Conservation (phyloP, 1,284 basidiomycete species). For the Rhodotorula sp. region DNA sequence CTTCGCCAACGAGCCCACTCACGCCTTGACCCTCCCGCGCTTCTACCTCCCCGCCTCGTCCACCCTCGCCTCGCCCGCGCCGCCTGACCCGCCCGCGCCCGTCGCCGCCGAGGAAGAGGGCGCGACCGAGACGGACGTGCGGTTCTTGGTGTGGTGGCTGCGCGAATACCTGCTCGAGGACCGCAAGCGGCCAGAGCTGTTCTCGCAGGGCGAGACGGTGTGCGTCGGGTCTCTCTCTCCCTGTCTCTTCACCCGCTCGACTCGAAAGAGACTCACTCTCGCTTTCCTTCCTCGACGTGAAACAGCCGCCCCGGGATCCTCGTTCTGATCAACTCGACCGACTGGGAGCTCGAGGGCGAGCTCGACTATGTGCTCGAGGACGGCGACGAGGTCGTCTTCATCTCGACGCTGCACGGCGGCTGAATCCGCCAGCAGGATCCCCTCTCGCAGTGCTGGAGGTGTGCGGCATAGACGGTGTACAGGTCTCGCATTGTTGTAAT, state of each 20-base stretch:
- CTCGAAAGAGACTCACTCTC: background rate
- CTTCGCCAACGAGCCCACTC: slow-evolving; percentile 68
- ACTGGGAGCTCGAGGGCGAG: slow-evolving; percentile 98
- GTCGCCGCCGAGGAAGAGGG: slow-evolving; percentile 41
- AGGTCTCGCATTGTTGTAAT: background rate
- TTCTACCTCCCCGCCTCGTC: slow-evolving; percentile 29
- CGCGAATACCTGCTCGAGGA: slow-evolving; percentile 67
- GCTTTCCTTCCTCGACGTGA: too few species aligned
- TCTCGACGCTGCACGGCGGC: slow-evolving; percentile 92
- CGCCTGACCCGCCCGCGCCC: slow-evolving; percentile 14
- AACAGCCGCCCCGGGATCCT: slow-evolving; percentile 89
- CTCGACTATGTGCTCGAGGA: slow-evolving; percentile 78
- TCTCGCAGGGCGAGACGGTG: slow-evolving; percentile 85
- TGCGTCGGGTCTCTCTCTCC: slow-evolving; percentile 54
- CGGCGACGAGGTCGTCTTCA: slow-evolving; percentile 90
- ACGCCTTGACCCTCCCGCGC: slow-evolving; percentile 64
- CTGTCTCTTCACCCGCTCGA: too few species aligned
- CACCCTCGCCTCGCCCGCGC: slow-evolving; percentile 17
- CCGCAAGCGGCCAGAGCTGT: slow-evolving; percentile 82
- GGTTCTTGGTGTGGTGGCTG: slow-evolving; percentile 77
- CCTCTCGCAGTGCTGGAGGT: too few species aligned
- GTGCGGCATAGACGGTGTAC: background rate
- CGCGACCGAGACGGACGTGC: slow-evolving; percentile 63
- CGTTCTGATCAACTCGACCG: slow-evolving; percentile 91
- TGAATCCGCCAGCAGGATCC: background rate